phyloP scores from a whole-genome alignment of 2,329 filamentous ascomycete species.

The Apiospora arundinis region DNA sequence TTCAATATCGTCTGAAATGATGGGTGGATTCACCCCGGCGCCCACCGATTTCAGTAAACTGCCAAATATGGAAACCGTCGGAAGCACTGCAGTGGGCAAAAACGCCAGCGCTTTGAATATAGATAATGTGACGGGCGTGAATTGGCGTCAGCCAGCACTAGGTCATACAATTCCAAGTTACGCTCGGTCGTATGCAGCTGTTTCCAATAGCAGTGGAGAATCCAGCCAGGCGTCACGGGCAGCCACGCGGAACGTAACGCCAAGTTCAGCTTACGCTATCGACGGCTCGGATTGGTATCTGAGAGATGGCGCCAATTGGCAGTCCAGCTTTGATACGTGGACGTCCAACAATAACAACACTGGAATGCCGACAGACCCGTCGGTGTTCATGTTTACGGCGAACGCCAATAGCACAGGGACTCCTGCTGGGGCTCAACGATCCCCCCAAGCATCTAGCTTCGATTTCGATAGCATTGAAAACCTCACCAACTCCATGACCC shows the following conservation, averaged over 20 bases:
- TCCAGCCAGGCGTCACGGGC: slow-evolving; percentile 31
- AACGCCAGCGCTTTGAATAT: slow-evolving; percentile 32
- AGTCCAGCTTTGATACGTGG: slow-evolving; percentile 64
- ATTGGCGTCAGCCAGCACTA: slow-evolving; percentile 36
- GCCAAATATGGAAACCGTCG: slow-evolving; percentile 28
- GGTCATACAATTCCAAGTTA: slow-evolving; percentile 38
- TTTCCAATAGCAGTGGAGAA: slow-evolving; percentile 28
- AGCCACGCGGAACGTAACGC: slow-evolving; percentile 36
- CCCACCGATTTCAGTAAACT: slow-evolving; percentile 22
- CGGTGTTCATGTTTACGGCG: slow-evolving; percentile 39
- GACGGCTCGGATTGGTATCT: slow-evolving; percentile 65
- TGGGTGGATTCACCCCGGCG: slow-evolving; percentile 32
- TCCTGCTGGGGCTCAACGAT: slow-evolving; percentile 21
- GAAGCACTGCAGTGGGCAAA: slow-evolving; percentile 31
- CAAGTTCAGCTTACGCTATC: slow-evolving; percentile 46
- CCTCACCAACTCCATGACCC: slow-evolving; percentile 33
- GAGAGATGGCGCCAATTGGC: slow-evolving; percentile 63
- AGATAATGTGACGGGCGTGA: slow-evolving; percentile 29
- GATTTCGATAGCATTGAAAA: slow-evolving; percentile 38
- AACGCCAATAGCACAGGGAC: slow-evolving; percentile 25
- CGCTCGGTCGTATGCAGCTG: slow-evolving; percentile 35
- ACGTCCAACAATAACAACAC: slow-evolving; percentile 37
- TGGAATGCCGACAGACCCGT: slow-evolving; percentile 40
- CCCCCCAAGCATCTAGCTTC: slow-evolving; percentile 31
- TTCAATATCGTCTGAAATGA: slow-evolving; percentile 27